Evolutionary conservation across 257 asterid genomes (phyloP), one percentile per base, ranked within the genome.

Genomic region (Solanum chilense): DNA sequence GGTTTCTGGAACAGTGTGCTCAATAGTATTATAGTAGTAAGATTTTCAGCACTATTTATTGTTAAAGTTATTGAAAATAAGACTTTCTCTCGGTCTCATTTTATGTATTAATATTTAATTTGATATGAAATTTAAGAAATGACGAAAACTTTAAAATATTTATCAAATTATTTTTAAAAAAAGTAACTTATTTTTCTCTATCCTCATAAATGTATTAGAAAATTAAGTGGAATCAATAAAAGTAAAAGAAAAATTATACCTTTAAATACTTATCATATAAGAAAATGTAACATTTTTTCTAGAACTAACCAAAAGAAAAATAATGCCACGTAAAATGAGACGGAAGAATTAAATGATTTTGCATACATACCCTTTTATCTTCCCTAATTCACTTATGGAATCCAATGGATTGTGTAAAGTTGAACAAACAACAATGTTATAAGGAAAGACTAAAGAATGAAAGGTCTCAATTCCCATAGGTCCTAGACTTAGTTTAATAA

Each of bases 31-130:
- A 15, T 14, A 49, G 58, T 2, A 60, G 14, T 23, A 9, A n/a
- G 27, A 60, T 60, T 60, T 60, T 23, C 14, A 13, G 14, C 69
- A 9, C 6, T 21, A 60, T 60, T 60, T 23, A 7, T 56, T 23
- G 11, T 18, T 18, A 18, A 56, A 56, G 8, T 56, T 56, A 18
- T 56, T 5, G 11, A 56, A 18, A 56, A 35, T 35, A 35, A 35
- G 39, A 35, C 1, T 31, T 0, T 33, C 35, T 0, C 1, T 33
- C 0, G 0, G 4, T 33, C 0, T 4, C 1, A 33, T 33, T 33
- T 33, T 33, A 33, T 33, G 0, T 33, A 1, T 0, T 33, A 33
- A 33, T 33, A 33, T 33, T 33, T 33, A 0, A 33, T 1, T 33
- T 1, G 1, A 1, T 33, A 33, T 33, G 0, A 1, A 33, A 0